A percentile compares a stretch with the other conserved stretches of the same genome.
phyloP scores from a whole-genome alignment of 306 rosid species.

The Elaeagnus macrophylla region DNA sequence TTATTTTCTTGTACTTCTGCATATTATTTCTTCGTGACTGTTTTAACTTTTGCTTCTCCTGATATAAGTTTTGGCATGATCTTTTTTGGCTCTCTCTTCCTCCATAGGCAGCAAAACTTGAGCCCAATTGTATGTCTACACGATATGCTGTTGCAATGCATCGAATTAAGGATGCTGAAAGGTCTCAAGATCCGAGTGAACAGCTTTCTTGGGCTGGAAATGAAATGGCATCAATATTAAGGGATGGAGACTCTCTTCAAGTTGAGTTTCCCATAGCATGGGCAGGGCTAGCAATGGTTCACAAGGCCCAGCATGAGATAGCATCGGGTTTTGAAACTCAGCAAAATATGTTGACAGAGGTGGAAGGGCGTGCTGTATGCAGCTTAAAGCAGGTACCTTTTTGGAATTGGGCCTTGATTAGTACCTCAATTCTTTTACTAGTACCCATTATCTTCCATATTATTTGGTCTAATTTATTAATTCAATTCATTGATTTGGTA shows the following conservation, averaged over 20 bases:
- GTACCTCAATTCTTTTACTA: too few species aligned
- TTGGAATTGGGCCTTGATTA: background rate
- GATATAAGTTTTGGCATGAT: background rate
- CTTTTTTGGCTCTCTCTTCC: slow-evolving; percentile 19
- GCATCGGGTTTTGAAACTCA: slow-evolving; percentile 62
- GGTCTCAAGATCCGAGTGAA: slow-evolving; percentile 85
- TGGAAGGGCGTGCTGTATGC: slow-evolving; percentile 58
- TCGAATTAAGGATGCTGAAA: slow-evolving; percentile 87
- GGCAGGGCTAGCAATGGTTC: slow-evolving; percentile 94
- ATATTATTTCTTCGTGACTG: background rate
- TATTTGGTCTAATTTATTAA: too few species aligned
- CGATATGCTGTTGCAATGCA: slow-evolving; percentile 78
- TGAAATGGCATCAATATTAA: slow-evolving; percentile 88
- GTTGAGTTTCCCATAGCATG: slow-evolving; percentile 79
- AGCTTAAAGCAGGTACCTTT: slow-evolving; percentile 71
- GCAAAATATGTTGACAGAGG: slow-evolving; percentile 49
- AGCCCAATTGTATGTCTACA: slow-evolving; percentile 85
- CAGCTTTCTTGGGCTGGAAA: slow-evolving; percentile 89
- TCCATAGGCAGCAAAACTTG: slow-evolving; percentile 78
- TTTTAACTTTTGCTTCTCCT: background rate
- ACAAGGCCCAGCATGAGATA: slow-evolving; percentile 90
- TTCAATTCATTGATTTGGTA: too few species aligned
- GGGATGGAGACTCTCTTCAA: slow-evolving; percentile 69
- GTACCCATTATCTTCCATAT: too few species aligned
- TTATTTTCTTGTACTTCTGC: background rate